Evolutionary conservation across 441 rosid genomes (phyloP).

Genomic region (Flueggea neowawraea): DNA sequence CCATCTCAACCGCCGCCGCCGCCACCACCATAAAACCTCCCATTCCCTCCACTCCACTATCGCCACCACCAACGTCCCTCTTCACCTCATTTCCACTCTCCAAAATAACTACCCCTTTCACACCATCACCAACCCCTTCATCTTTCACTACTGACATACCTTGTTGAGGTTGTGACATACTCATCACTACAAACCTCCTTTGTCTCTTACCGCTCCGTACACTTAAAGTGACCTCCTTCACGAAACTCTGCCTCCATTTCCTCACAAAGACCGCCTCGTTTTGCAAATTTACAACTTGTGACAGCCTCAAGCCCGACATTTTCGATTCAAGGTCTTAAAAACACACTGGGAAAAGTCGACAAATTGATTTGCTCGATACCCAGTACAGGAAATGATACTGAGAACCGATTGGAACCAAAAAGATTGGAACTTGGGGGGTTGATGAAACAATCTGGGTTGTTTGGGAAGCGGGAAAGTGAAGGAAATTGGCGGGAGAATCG

Average conservation of each 20-base stretch:
- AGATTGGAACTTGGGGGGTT: not conserved
- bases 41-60: too few relatives aligned
- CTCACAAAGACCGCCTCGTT: conserved; percentile 24
- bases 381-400: not conserved
- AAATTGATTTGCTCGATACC: conserved; percentile 9
- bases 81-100: conserved; percentile 22
- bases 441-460: too few relatives aligned
- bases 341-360: conserved; percentile 29
- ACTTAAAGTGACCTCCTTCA: conserved; percentile 19
- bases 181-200: conserved; percentile 25
- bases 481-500: too few relatives aligned
- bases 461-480: too few relatives aligned
- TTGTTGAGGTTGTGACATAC: conserved; percentile 29
- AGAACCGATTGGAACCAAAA: not conserved
- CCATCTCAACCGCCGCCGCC: conserved; percentile 29
- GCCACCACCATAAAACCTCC: conserved; percentile 17
- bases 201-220: conserved; percentile 16
- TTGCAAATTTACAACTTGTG: conserved; percentile 24
- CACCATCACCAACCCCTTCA: conserved; percentile 17
- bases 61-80: conserved; percentile 14
- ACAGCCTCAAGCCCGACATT: conserved; percentile 30
- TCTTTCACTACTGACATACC: conserved; percentile 16
- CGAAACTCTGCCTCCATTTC: conserved; percentile 3
- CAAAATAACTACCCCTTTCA: conserved; percentile 17
- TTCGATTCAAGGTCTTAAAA: not conserved